A percentile compares a stretch with the other conserved stretches of the same genome.
phyloP scores from a whole-genome alignment of 2,329 filamentous ascomycete genomes.

The Exophiala dermatitidis region DNA sequence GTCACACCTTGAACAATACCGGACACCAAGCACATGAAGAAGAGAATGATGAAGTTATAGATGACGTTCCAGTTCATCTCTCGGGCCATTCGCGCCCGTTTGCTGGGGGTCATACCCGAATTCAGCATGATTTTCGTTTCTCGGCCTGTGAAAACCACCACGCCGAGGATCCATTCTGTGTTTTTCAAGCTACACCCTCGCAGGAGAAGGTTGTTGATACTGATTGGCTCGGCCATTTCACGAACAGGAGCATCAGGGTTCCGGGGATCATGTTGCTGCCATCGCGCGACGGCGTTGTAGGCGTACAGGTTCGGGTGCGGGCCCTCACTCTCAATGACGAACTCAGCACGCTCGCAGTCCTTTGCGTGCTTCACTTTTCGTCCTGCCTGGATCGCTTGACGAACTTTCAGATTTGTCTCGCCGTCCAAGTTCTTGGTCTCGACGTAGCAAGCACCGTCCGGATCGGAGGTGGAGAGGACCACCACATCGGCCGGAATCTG shows the following conservation, averaged over 20 bases:
- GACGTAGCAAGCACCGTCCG: constrained; percentile 90
- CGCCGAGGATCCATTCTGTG: constrained; percentile 88
- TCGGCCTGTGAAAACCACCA: constrained; percentile 89
- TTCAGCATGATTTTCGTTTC: constrained; percentile 99
- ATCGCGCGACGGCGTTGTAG: constrained; percentile 83
- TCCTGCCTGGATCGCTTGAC: constrained; percentile 80
- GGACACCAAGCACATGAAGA: constrained; percentile 79
- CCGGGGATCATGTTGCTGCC: constrained; percentile 65
- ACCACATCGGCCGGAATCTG: constrained; percentile 91
- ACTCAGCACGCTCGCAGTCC: constrained; percentile 85
- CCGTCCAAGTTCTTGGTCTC: constrained; percentile 98
- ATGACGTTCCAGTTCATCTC: constrained; percentile 97
- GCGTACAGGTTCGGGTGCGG: constrained; percentile 93
- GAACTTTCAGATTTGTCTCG: constrained; percentile 94
- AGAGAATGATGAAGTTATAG: constrained; percentile 87
- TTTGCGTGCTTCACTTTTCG: constrained; percentile 76
- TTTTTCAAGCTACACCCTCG: constrained; percentile 91
- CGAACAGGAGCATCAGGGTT: constrained; percentile 56
- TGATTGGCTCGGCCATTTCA: constrained; percentile 85
- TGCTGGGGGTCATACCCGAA: constrained; percentile 87
- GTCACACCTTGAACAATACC: constrained; percentile 77
- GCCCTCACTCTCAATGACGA: constrained; percentile 79
- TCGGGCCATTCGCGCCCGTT: constrained; percentile 81
- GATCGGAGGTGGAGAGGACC: constrained; percentile 84
- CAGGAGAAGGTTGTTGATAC: constrained; percentile 89